Conservation (phyloP, 345 rosid genomes). For the Aquilaria yunnanensis region DNA sequence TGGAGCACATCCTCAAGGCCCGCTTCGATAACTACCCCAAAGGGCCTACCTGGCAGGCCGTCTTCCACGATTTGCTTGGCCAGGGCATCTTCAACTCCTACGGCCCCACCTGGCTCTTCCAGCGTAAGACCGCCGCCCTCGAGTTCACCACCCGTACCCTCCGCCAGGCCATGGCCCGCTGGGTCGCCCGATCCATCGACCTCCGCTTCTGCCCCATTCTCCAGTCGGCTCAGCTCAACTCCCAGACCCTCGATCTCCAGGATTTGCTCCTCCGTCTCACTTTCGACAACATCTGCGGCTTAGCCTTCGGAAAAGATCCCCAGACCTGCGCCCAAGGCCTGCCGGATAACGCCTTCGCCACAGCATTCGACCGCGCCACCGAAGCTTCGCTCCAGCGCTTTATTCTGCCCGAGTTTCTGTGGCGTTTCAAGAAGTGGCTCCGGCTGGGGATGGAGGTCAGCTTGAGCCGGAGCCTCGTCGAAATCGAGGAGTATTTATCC, state of each 20-base stretch:
- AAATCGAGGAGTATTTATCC: constrained; percentile 60
- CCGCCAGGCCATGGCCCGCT: constrained; percentile 97
- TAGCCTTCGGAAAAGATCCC: constrained; percentile 95
- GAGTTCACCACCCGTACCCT: constrained; percentile 96
- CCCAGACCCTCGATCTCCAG: constrained; percentile 71
- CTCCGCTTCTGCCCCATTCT: constrained; percentile 66
- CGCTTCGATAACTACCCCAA: constrained; percentile 92
- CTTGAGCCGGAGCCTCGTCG: constrained; percentile 65
- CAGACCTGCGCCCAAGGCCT: constrained; percentile 67
- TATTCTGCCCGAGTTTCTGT: constrained; percentile 74
- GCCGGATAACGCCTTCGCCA: constrained; percentile 66
- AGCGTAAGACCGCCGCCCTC: constrained; percentile 92
- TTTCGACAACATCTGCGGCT: constrained; percentile 89
- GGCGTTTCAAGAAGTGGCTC: constrained; percentile 76
- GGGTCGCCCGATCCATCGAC: constrained; percentile 80
- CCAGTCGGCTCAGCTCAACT: constrained; percentile 37
- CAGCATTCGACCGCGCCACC: constrained; percentile 87
- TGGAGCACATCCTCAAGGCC: constrained; percentile 82
- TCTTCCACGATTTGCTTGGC: constrained; percentile 87
- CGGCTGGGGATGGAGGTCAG: constrained; percentile 82
- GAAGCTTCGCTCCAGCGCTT: constrained; percentile 88
- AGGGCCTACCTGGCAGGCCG: constrained; percentile 98
- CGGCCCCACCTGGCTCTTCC: constrained; percentile 92
- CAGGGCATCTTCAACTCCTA: constrained; percentile 93
- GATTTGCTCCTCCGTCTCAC: constrained; percentile 89